A percentile compares a stretch with the other conserved stretches of the same genome.
Evolutionary conservation across 257 asterid species (phyloP).

Genomic region (Nicotiana knightiana): DNA sequence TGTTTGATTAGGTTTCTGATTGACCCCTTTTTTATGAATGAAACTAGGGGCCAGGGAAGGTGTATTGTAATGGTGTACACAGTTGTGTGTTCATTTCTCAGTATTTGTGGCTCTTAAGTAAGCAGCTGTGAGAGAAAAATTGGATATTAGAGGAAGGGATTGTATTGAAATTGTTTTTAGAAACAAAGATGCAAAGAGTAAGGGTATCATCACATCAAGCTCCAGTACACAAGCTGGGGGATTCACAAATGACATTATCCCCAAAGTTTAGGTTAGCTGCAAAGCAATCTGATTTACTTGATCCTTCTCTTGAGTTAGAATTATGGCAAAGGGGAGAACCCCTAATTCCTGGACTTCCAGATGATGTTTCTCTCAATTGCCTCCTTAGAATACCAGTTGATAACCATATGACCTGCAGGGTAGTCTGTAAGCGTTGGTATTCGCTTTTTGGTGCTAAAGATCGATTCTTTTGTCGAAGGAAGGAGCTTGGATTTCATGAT

Average conservation of each 20-base stretch:
- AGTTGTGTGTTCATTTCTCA: neutral
- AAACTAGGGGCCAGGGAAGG: neutral
- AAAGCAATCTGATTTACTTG: conserved; percentile 37
- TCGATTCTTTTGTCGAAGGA: conserved; percentile 62
- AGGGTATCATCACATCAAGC: conserved; percentile 70
- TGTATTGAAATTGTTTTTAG: neutral
- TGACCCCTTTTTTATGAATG: neutral
- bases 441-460: conserved; percentile 68
- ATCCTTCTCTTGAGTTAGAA: conserved; percentile 43
- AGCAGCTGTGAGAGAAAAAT: neutral
- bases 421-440: conserved; percentile 77
- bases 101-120: neutral
- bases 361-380: conserved; percentile 83
- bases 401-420: conserved; percentile 42
- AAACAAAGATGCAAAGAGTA: conserved; percentile 49
- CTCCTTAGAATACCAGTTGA: conserved; percentile 79
- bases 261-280: conserved; percentile 70
- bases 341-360: conserved; percentile 86
- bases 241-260: conserved; percentile 78
- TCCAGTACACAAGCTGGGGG: conserved; percentile 80
- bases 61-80: neutral
- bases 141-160: neutral
- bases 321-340: conserved; percentile 48
- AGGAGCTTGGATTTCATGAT: conserved; percentile 70
- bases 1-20: neutral